Percentiles rank a stretch among this genome's conserved stretches.
phyloP scores from a whole-genome alignment of 805 yeast species.

The Myxozyma neglecta region DNA sequence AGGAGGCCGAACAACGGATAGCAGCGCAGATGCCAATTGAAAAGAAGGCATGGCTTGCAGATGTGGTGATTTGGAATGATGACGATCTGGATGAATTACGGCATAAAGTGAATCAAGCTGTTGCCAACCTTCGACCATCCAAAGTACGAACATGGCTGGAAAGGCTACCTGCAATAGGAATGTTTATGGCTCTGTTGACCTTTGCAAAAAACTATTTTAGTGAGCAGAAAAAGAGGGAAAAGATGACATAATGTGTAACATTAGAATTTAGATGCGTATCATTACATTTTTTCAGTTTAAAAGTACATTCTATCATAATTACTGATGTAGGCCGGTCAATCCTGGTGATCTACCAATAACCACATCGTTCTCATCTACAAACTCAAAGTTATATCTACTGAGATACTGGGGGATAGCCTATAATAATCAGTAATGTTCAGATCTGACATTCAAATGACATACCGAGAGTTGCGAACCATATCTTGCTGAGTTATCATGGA shows the following conservation, averaged over 20 bases:
- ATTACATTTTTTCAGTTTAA: neutral
- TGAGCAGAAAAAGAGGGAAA: neutral
- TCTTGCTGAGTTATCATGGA: conserved; percentile 38
- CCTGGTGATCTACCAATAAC: conserved; percentile 34
- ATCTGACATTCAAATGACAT: neutral
- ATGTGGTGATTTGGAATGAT: conserved; percentile 66
- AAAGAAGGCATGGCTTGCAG: conserved; percentile 60
- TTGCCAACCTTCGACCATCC: conserved; percentile 5
- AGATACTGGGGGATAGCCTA: conserved; percentile 42
- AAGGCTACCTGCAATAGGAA: conserved; percentile 43
- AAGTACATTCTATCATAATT: neutral
- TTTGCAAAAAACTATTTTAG: conserved; percentile 5
- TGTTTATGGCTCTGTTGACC: conserved; percentile 31
- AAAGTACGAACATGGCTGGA: conserved; percentile 35
- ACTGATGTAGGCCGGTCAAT: conserved; percentile 2
- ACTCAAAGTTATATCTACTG: conserved; percentile 40
- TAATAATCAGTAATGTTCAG: neutral
- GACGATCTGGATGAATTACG: conserved; percentile 43
- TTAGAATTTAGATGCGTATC: neutral
- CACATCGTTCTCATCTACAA: conserved; percentile 36
- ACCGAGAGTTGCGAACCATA: conserved; percentile 40
- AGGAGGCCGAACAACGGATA: conserved; percentile 73
- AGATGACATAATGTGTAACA: neutral
- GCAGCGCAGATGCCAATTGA: conserved; percentile 70
- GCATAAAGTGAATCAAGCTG: conserved; percentile 2